Conservation (phyloP, 169 alveolate genomes). For the Plasmodium vivax region DNA sequence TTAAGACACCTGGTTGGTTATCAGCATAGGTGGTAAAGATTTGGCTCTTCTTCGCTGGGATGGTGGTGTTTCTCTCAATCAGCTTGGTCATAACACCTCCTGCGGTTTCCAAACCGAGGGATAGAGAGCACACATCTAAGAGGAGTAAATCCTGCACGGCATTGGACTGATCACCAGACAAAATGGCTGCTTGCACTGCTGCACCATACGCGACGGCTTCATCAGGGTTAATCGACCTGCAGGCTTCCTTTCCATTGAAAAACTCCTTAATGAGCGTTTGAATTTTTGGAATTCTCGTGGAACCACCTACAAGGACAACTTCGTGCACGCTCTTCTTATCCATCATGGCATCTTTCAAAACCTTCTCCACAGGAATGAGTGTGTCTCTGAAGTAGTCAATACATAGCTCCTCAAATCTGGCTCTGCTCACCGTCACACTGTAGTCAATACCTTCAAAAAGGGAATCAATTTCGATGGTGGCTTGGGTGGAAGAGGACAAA, state of each 20-base stretch:
- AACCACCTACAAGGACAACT: constrained; percentile 98
- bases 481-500: constrained; percentile 96
- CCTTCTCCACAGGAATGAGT: constrained; percentile 97
- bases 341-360: constrained; percentile 94
- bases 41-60: constrained; percentile 95
- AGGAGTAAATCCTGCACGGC: constrained; percentile 92
- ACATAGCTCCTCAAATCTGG: constrained; percentile 98
- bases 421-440: constrained; percentile 94
- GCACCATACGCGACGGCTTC: constrained; percentile 98
- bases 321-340: constrained; percentile 95
- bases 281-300: constrained; percentile 97
- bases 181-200: constrained; percentile 94
- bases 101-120: constrained; percentile 95
- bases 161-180: constrained; percentile 93
- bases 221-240: constrained; percentile 94
- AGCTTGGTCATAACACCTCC: constrained; percentile 96
- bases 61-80: constrained; percentile 94
- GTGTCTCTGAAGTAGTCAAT: constrained; percentile 95
- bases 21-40: constrained; percentile 96
- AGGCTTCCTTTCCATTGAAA: constrained; percentile 94
- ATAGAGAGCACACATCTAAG: constrained; percentile 95
- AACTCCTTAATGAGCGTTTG: constrained; percentile 92
- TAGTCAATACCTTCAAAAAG: constrained; percentile 96
- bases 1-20: constrained; percentile 96
- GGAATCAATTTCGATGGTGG: constrained; percentile 97